Conservation (phyloP, 2,329 filamentous ascomycete genomes). For the Aspergillus tanneri region DNA sequence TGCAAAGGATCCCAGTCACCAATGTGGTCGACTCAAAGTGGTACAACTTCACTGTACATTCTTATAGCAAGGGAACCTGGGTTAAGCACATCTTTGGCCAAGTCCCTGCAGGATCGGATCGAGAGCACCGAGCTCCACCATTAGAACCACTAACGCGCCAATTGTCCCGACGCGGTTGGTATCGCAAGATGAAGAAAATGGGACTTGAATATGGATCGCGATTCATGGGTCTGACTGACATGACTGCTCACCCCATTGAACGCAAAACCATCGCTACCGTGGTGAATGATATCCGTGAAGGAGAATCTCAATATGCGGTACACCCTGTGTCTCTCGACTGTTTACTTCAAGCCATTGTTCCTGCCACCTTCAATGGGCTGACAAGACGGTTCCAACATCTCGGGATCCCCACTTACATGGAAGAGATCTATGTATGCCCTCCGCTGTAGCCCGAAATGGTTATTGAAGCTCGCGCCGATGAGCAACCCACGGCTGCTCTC, state of each 20-base stretch:
- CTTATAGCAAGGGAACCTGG: constrained; percentile 3
- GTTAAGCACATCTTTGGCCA: neutral
- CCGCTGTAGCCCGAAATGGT: neutral
- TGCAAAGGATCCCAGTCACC: neutral
- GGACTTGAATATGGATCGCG: neutral
- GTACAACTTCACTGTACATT: constrained; percentile 24
- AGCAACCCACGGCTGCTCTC: neutral
- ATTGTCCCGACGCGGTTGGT: too few species aligned
- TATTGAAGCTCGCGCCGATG: too few species aligned
- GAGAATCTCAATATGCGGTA: neutral
- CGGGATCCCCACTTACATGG: neutral
- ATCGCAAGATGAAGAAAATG: neutral
- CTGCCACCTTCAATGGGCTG: neutral
- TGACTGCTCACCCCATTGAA: neutral
- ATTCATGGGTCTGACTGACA: neutral
- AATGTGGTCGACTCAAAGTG: neutral
- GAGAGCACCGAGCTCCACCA: neutral
- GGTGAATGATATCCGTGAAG: neutral
- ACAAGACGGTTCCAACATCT: neutral
- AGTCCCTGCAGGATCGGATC: neutral
- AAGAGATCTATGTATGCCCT: neutral
- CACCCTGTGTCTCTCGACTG: neutral
- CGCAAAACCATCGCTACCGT: neutral
- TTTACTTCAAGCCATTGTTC: neutral
- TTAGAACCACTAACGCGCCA: too few species aligned